Evolutionary conservation across 1,284 basidiomycete species (phyloP), one percentile per base, ranked within the genome.

Genomic region (Cystobasidium sp.): DNA sequence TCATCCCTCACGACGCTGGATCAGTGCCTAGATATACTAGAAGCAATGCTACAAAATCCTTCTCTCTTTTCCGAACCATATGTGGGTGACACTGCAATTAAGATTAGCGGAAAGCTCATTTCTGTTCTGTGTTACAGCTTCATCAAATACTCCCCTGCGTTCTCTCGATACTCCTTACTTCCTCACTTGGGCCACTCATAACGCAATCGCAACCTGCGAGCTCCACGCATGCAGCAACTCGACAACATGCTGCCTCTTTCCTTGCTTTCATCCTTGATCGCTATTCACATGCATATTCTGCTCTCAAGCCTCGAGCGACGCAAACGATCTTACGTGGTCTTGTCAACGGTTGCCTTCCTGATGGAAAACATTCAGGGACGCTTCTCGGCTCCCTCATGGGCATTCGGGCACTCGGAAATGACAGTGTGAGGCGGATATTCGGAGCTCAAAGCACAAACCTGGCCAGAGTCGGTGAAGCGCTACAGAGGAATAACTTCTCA

Each of bases 11-110:
- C 85, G 73, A 86, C 88, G 12, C 84, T 96, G 3, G 90, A 91
- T 77, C 89, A 93, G 41, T 84, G 93, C 74, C 84, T 97, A 75
- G 91, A 94, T 76, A 91, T 92, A 18, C 88, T 93, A 58, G 87
- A 89, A 75, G 90, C 93, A 0, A 85, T 96, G 47, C 83, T 95
- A 55, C 90, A 91, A 78, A 99, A 95, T 81, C 86, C 86, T 67
- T 91, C 90, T 1, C 84, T 99, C n/a, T 97, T 96, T 80, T 88
- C 98, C 39, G 96, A 99, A 83, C 96, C 95, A 58, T 98, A 97
- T 81, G 93, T 96, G 80, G 83, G 92, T 87, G 39, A 52, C 22
- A n/a, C 43, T 24, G 20, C 52, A 59, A 62, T 72, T 6, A 37
- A 18, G 31, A 0, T 20, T 53, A 41, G 31, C 49, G 1, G 31